Conservation (phyloP, 2,329 filamentous ascomycete species). For the Diaporthe vaccinii region DNA sequence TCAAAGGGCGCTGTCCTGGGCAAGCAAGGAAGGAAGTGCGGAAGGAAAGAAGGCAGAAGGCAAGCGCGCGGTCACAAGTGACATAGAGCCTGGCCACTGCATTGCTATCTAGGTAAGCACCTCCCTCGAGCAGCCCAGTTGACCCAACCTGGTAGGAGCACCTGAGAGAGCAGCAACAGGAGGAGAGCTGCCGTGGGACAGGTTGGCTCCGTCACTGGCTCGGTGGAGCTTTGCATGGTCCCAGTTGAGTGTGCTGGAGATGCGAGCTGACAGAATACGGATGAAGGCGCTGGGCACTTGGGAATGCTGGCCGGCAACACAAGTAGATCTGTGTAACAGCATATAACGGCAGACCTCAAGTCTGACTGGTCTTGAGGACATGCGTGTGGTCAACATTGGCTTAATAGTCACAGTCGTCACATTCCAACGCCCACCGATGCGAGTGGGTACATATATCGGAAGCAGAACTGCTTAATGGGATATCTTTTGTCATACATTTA, state of each 20-base stretch:
- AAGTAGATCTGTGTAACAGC: not conserved
- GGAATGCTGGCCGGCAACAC: not conserved
- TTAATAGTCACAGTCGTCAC: not conserved
- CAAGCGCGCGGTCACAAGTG: not conserved
- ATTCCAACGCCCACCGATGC: not conserved
- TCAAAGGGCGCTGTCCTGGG: not conserved
- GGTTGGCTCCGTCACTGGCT: too few relatives aligned
- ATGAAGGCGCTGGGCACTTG: not conserved
- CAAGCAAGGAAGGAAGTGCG: not conserved
- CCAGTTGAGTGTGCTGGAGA: not conserved
- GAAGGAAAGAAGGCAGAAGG: not conserved
- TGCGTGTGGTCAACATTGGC: not conserved
- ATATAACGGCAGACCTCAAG: not conserved
- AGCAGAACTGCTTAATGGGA: constrained; percentile 33
- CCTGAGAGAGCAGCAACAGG: not conserved
- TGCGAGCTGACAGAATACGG: not conserved
- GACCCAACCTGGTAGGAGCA: not conserved
- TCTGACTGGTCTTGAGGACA: not conserved
- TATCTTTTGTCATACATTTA: constrained; percentile 41
- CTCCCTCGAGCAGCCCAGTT: not conserved
- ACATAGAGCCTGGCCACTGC: not conserved
- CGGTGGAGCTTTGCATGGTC: not conserved
- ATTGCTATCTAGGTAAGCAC: too few relatives aligned
- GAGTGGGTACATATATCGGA: not conserved
- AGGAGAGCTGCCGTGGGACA: too few relatives aligned